phyloP scores from a whole-genome alignment of 495 filamentous ascomycete species.

The Friedmanniomyces endolithicus region DNA sequence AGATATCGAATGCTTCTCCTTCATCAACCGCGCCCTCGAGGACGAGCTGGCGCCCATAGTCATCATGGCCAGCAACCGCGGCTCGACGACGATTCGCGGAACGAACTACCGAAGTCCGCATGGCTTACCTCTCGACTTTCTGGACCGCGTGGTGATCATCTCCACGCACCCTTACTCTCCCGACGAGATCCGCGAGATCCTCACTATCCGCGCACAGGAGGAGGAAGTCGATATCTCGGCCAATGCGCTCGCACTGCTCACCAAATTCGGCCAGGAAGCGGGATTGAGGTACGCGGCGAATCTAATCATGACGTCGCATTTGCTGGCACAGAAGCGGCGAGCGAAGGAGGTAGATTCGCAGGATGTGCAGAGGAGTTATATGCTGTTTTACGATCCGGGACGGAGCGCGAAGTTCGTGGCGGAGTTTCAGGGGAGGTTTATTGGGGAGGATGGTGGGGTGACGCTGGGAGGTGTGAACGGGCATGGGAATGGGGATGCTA shows the following conservation, averaged over 20 bases:
- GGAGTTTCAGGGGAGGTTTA: constrained; percentile 84
- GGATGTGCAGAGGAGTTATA: constrained; percentile 87
- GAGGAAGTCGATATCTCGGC: constrained; percentile 86
- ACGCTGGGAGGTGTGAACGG: constrained; percentile 27
- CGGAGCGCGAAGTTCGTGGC: constrained; percentile 82
- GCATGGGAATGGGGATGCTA: constrained; percentile 15
- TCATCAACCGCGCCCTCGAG: constrained; percentile 93
- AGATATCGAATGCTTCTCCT: constrained; percentile 97
- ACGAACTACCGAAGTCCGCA: constrained; percentile 87
- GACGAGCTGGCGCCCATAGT: constrained; percentile 90
- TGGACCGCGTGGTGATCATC: constrained; percentile 92
- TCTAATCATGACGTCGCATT: constrained; percentile 82
- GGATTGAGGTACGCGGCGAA: constrained; percentile 90
- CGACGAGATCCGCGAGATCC: constrained; percentile 81
- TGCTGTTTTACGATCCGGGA: constrained; percentile 78
- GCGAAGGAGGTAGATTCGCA: constrained; percentile 65
- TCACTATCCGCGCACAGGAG: constrained; percentile 82
- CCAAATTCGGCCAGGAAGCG: constrained; percentile 88
- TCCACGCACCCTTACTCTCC: constrained; percentile 79
- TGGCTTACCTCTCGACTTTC: constrained; percentile 87
- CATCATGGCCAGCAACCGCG: constrained; percentile 99
- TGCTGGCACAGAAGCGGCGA: constrained; percentile 68
- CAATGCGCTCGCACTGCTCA: constrained; percentile 79
- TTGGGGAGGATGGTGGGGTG: constrained; percentile 72
- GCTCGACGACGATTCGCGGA: constrained; percentile 80